phyloP scores from a whole-genome alignment of 2,329 filamentous ascomycete species.

The Penicillium carneum region DNA sequence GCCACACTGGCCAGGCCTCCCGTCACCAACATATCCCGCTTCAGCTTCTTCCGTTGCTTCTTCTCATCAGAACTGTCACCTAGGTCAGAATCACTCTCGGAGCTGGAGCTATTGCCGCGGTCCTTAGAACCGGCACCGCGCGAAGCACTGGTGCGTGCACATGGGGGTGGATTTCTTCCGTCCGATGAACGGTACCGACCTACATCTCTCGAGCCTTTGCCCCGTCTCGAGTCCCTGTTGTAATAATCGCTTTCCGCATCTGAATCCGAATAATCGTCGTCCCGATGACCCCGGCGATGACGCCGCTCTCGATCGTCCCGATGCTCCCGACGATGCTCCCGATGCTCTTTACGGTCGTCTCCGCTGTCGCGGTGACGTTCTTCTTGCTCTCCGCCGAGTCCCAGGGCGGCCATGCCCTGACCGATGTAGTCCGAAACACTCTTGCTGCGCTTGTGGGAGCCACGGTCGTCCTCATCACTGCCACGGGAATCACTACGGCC shows the following conservation, averaged over 20 bases:
- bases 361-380: conserved; percentile 34
- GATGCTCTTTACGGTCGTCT: conserved; percentile 16
- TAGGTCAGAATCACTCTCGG: conserved; percentile 59
- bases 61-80: conserved; percentile 69
- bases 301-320: conserved; percentile 41
- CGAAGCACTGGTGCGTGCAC: conserved; percentile 34
- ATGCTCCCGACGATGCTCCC: conserved; percentile 20
- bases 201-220: conserved; percentile 55
- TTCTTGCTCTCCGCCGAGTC: conserved; percentile 44
- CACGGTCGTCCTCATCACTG: conserved; percentile 56
- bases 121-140: conserved; percentile 24
- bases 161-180: conserved; percentile 35
- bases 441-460: conserved; percentile 53
- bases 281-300: conserved; percentile 33
- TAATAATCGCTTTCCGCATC: conserved; percentile 46
- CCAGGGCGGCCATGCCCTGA: conserved; percentile 55
- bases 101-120: conserved; percentile 22
- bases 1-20: conserved; percentile 72
- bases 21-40: conserved; percentile 70
- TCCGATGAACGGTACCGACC: conserved; percentile 47
- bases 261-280: conserved; percentile 52
- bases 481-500: conserved; percentile 54
- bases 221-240: conserved; percentile 41
- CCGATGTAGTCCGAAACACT: conserved; percentile 56
- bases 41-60: conserved; percentile 67